A percentile compares a stretch with the other conserved stretches of the same genome.
Evolutionary conservation across 148 eudicot species (phyloP).

Genomic region (Selenicereus undatus): DNA sequence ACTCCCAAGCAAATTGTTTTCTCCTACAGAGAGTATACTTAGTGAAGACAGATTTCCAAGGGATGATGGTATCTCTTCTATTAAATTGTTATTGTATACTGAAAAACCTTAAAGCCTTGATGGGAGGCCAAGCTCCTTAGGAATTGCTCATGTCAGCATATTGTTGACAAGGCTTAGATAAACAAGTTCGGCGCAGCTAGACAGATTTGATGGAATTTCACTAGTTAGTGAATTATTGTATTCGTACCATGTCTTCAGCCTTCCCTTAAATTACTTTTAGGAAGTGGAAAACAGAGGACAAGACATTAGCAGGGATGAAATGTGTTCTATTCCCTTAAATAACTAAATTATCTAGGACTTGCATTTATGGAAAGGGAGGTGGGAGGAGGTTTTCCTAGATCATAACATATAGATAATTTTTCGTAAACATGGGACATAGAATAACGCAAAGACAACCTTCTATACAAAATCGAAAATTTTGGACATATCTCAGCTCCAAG

Average conservation of each 20-base stretch:
- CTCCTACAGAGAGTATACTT: not conserved
- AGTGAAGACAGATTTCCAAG: slow-evolving; percentile 32
- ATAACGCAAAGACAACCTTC: too few species aligned
- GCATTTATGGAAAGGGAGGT: too few species aligned
- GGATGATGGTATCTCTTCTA: slow-evolving; percentile 22
- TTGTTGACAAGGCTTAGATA: not conserved
- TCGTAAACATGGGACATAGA: too few species aligned
- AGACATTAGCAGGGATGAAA: too few species aligned
- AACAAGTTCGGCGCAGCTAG: not conserved
- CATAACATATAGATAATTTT: too few species aligned
- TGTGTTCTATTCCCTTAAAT: too few species aligned
- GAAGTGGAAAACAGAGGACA: too few species aligned
- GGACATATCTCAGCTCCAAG: too few species aligned
- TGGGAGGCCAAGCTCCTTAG: slow-evolving; percentile 22
- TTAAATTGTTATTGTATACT: slow-evolving; percentile 20
- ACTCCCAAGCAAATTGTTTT: not conserved
- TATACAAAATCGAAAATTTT: too few species aligned
- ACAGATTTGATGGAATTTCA: slow-evolving; percentile 5
- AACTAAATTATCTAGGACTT: too few species aligned
- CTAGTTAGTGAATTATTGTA: not conserved
- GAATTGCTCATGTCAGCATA: slow-evolving; percentile 27
- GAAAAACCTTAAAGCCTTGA: slow-evolving; percentile 10
- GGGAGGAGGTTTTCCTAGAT: too few species aligned
- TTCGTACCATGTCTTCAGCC: slow-evolving; percentile 4
- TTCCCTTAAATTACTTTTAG: not conserved